Evolutionary conservation across 1,139 yeast species (phyloP).

Genomic region (Wickerhamiella infanticola): DNA sequence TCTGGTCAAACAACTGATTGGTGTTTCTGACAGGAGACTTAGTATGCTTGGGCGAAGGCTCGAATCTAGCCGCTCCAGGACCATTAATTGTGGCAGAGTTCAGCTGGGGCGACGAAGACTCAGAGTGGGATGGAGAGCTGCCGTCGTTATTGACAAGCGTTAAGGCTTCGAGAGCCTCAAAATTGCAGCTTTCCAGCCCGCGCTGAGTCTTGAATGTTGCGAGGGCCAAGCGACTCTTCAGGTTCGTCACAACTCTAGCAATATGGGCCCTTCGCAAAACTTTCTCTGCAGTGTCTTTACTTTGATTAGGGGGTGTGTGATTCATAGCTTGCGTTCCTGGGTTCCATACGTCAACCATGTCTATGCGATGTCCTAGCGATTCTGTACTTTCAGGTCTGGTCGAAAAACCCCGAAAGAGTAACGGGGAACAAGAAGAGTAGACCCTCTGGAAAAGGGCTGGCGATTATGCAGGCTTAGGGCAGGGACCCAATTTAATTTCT

Average conservation of each 20-base stretch:
- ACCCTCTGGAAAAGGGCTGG: not conserved
- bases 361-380: not conserved
- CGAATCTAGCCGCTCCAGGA: not conserved
- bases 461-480: not conserved
- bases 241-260: constrained; percentile 26
- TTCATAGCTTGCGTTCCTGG: not conserved
- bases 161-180: constrained; percentile 25
- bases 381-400: too few species aligned
- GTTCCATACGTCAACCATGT: not conserved
- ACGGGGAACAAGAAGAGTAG: not conserved
- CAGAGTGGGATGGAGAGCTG: not conserved
- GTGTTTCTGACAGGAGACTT: not conserved
- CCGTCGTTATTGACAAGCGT: not conserved
- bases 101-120: not conserved
- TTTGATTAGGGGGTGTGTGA: not conserved
- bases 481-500: not conserved
- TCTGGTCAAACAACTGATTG: not conserved
- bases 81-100: not conserved
- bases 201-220: constrained; percentile 29
- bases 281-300: constrained; percentile 21
- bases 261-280: constrained; percentile 28
- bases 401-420: not conserved
- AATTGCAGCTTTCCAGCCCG: constrained; percentile 26
- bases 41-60: not conserved
- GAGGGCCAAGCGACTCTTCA: constrained; percentile 27